Evolutionary conservation across 2,329 filamentous ascomycete genomes (phyloP), one percentile per base, ranked within the genome.

Genomic region (Pseudocercospora macadamiae): DNA sequence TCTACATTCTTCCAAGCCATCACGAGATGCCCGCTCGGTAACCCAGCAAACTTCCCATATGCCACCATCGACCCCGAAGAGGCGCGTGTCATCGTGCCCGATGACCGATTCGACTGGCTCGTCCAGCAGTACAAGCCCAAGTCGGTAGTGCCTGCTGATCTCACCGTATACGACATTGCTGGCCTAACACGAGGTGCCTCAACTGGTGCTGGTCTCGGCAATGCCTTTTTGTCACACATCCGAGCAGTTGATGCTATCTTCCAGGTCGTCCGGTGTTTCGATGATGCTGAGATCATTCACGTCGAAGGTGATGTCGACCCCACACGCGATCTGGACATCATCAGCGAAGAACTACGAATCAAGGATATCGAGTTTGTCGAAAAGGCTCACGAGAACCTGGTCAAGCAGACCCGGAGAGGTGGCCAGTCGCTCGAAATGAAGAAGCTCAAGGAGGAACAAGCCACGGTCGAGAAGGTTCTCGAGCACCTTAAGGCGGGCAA

Each of bases 1-100:
- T 99, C 95, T 68, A 99, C 96, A 30, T 87, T 99, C 72, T 99
- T 99, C 86, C 96, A 99, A 83, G 92, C 95, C 75, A 97, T 99
- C 80, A 99, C 95, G 75, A 97, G 97, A 84, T 96, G 89, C 79
- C 87, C 87, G 67, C 88, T 99, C 73, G 95, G 96, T 80, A 99
- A 97, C 82, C 96, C 96, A 71, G 95, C 95, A 82, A 99, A 99
- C 82, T 99, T 97, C 76, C 95, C 95, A 56, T 99, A 96, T 83
- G 95, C 95, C 74, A 99, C 95, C 72, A 99, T 99, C 78, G 93
- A 99, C 69, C 95, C 95, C 48, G 96, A 99, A 82, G 95, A 99
- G 82, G 91, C 95, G 65, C 91, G 93, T 70, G 95, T 99, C 78
- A 87, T 99, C 70, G 95, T 99, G 30, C 96, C 95, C 47, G 95